A percentile compares a stretch with the other conserved stretches of the same genome.
phyloP scores from a whole-genome alignment of 2,329 filamentous ascomycete species.

The Zymoseptoria ardabiliae region DNA sequence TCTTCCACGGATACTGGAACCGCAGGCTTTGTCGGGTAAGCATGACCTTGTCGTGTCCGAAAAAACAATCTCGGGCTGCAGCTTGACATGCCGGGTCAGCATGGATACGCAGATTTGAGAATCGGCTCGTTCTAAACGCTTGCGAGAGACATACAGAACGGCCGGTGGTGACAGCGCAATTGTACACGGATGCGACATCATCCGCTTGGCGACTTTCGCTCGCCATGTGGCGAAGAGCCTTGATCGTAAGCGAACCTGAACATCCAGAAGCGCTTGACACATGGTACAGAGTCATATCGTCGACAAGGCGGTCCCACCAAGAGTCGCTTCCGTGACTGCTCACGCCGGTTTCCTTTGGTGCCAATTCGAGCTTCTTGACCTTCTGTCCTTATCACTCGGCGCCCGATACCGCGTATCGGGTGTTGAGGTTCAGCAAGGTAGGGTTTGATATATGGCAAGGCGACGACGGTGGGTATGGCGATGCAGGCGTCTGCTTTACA shows the following conservation, averaged over 20 bases:
- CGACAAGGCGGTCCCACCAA: neutral
- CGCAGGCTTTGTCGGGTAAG: neutral
- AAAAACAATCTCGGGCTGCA: neutral
- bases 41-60: neutral
- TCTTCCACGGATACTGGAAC: neutral
- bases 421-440: neutral
- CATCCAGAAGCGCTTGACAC: neutral
- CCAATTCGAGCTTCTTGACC: neutral
- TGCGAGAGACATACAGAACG: neutral
- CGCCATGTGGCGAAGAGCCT: neutral
- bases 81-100: neutral
- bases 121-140: neutral
- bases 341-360: neutral
- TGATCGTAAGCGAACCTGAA: neutral
- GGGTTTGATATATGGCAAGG: neutral
- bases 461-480: neutral
- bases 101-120: neutral
- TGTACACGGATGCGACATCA: neutral
- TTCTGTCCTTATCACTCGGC: neutral
- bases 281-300: neutral
- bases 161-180: neutral
- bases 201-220: neutral
- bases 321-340: neutral
- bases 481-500: neutral
- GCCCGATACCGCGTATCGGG: neutral